phyloP scores from a whole-genome alignment of 768 basidiomycete genomes.

The Daedaleopsis nitida region DNA sequence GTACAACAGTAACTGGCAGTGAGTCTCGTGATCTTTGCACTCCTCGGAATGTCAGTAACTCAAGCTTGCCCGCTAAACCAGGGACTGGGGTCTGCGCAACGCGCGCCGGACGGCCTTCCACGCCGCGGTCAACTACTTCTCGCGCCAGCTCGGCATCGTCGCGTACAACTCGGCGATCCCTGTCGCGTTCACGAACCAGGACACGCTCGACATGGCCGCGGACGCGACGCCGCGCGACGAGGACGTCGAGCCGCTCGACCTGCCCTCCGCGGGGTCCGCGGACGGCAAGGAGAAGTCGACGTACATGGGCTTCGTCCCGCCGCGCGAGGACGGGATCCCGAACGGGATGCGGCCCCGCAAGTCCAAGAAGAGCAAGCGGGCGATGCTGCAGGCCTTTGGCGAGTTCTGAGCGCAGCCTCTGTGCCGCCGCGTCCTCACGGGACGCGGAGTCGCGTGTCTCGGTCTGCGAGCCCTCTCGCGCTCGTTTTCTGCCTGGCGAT shows the following conservation, averaged over 20 bases:
- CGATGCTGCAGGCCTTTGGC: constrained; percentile 24
- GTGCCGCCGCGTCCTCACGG: not conserved
- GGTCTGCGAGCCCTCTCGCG: no score
- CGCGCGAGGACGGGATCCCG: constrained; percentile 26
- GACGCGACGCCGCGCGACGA: constrained; percentile 17
- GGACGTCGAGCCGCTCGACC: constrained; percentile 17
- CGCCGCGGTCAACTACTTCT: constrained; percentile 75
- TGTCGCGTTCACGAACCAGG: constrained; percentile 44
- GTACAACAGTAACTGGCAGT: constrained; percentile 44
- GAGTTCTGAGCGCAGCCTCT: constrained; percentile 8
- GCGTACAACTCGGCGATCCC: constrained; percentile 64
- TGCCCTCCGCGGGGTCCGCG: not conserved
- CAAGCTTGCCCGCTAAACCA: no score
- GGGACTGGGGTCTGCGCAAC: constrained; percentile 65
- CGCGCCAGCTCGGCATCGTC: constrained; percentile 65
- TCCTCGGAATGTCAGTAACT: no score
- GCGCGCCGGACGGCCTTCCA: constrained; percentile 76
- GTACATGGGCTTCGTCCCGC: constrained; percentile 31
- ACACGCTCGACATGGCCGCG: constrained; percentile 19
- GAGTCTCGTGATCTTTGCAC: no score
- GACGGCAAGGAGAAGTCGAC: constrained; percentile 15
- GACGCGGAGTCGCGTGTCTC: not conserved
- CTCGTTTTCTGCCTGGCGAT: no score
- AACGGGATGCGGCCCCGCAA: constrained; percentile 29
- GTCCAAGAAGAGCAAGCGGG: constrained; percentile 29